These are phyloP conservation scores for Lactarius pseudohatsudake DNA, from an alignment of 768 basidiomycete genomes.

Conservation along the genomic window DNA sequence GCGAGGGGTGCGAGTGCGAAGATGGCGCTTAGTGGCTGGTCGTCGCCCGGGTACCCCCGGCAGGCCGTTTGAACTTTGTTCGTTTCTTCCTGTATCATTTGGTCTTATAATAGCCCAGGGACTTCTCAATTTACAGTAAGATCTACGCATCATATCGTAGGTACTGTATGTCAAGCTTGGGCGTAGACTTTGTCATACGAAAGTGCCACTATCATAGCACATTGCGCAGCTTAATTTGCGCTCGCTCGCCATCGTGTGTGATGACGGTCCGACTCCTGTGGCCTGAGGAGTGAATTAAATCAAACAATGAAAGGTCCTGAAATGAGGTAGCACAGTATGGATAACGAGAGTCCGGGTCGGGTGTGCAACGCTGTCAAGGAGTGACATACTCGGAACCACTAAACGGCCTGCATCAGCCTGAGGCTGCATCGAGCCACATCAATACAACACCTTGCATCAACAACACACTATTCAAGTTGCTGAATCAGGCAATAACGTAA, in stretches of 20 bases:
- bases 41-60: neutral
- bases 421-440: too few species aligned
- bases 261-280: neutral
- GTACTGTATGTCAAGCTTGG: neutral
- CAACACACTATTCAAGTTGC: too few species aligned
- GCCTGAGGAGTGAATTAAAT: neutral
- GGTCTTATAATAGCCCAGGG: neutral
- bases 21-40: neutral
- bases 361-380: too few species aligned
- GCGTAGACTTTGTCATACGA: neutral
- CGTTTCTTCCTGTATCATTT: neutral
- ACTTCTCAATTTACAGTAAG: too few species aligned
- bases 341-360: too few species aligned
- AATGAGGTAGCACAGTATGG: neutral
- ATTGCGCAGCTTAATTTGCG: too few species aligned
- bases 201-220: neutral
- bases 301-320: neutral
- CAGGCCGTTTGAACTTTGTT: neutral
- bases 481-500: too few species aligned
- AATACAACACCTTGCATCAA: too few species aligned
- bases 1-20: neutral
- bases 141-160: neutral
- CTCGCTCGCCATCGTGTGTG: neutral
- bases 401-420: too few species aligned
- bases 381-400: too few species aligned